Base-by-base conservation (phyloP, 2,329 filamentous ascomycete species). In the Macrophomina tecta region DNA sequence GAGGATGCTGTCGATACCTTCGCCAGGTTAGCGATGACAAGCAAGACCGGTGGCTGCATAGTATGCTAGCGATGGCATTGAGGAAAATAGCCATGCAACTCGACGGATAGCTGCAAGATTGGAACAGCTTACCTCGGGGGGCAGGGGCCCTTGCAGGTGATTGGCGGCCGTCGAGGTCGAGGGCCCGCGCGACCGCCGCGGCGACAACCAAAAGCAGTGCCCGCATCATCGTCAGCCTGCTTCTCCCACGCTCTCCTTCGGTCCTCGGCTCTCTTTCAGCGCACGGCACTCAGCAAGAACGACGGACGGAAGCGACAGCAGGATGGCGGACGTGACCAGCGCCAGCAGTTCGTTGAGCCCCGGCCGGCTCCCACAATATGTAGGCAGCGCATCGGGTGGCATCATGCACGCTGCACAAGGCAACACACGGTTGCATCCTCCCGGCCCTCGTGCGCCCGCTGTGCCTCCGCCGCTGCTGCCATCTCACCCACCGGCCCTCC, bases 301-400 rank as follows among this genome's bases (percentile, higher is more conserved):
- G 14, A 60, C 55, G 6, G 28, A 11, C 38, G 40, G 56, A 48
- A 60, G 40, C 40, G 56, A 60, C 56, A 60, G 56, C 56, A 60
- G 28, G 40, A 36, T 40, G 28, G 9, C 56, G 28, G 28, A n/a
- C 56, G 40, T 36, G 32, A 60, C 34, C 56, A 23, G 55, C 55
- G 12, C 40, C 55, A 60, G 28, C 40, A 60, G 56, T 16, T 23
- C 40, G 28, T 23, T 5, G 40, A 45, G 55, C 40, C 55, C 55
- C 55, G 55, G 55, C 55, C 40, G 28, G 23, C 23, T 40, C 28
- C 18, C 55, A 28, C 56, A 60, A 60, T 60, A 60, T 60, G 56
- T 60, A 60, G 56, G 56, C 56, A 34, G 56, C 56, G 56, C 40
- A 14, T 46, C 56, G 56, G 56, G 56, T 60, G 40, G 12, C 40